A percentile compares a stretch with the other conserved stretches of the same genome.
These are phyloP conservation scores for Jamesozyma lodderae DNA, from an alignment of 805 yeast species.

Conservation along the genomic window DNA sequence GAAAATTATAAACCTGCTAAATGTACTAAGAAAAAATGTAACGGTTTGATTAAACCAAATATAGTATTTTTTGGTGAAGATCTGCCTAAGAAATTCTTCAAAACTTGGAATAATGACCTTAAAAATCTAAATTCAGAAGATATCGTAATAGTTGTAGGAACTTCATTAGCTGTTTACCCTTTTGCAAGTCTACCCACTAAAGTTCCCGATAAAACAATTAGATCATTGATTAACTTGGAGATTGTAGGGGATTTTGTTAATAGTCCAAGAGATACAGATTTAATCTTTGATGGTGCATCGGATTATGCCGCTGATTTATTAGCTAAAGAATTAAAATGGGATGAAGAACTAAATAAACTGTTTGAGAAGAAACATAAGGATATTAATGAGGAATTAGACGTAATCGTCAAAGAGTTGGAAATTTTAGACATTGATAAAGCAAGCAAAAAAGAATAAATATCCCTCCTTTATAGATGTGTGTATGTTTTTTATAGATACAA, in stretches of 20 bases:
- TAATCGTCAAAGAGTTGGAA: constrained; percentile 9
- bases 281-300: constrained; percentile 51
- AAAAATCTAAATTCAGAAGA: constrained; percentile 17
- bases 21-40: constrained; percentile 58
- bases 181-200: constrained; percentile 78
- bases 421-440: constrained; percentile 9
- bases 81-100: constrained; percentile 63
- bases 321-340: constrained; percentile 57
- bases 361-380: constrained; percentile 20
- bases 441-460: not conserved
- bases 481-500: not conserved
- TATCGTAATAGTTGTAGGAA: constrained; percentile 82
- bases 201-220: constrained; percentile 36
- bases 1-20: constrained; percentile 27
- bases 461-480: not conserved
- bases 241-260: constrained; percentile 61
- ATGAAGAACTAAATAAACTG: constrained; percentile 40
- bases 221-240: constrained; percentile 70
- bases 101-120: constrained; percentile 51
- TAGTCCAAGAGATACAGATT: constrained; percentile 49
- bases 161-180: constrained; percentile 83
- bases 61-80: constrained; percentile 93
- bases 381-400: constrained; percentile 2
- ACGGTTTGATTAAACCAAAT: constrained; percentile 81
- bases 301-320: constrained; percentile 54